Evolutionary conservation across 129 eudicot genomes (phyloP).

Genomic region (Pulicaria dysenterica): DNA sequence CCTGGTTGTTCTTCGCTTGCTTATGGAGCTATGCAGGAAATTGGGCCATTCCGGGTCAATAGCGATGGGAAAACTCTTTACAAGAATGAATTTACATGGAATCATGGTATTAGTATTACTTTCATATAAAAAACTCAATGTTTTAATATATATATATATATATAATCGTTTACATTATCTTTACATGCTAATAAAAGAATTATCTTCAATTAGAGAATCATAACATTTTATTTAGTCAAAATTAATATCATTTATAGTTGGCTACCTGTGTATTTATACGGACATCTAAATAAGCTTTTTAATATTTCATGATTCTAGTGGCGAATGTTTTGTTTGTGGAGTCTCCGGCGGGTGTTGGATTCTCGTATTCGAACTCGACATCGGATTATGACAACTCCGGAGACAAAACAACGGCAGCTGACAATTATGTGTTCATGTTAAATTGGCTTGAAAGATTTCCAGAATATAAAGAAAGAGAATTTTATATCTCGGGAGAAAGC

Average conservation of each 20-base stretch:
- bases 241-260: too few species aligned
- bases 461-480: conserved; percentile 61
- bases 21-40: conserved; percentile 24
- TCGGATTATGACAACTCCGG: conserved; percentile 44
- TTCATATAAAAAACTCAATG: background rate
- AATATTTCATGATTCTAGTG: conserved; percentile 29
- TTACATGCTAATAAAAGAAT: too few species aligned
- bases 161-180: background rate
- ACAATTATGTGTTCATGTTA: conserved; percentile 59
- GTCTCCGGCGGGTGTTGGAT: conserved; percentile 88
- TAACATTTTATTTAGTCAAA: too few species aligned
- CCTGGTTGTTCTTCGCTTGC: conserved; percentile 26
- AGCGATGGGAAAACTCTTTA: conserved; percentile 22
- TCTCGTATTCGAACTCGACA: conserved; percentile 64
- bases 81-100: background rate
- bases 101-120: background rate
- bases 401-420: conserved; percentile 51
- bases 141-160: too few species aligned
- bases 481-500: conserved; percentile 79
- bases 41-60: conserved; percentile 22
- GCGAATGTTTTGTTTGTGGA: conserved; percentile 84
- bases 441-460: conserved; percentile 80
- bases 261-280: too few species aligned
- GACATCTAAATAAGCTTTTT: too few species aligned
- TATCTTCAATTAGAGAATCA: too few species aligned